Percentiles rank a stretch among this genome's conserved stretches.
Conservation (phyloP, 1,284 basidiomycete genomes). For the Rugosomyces carneus region DNA sequence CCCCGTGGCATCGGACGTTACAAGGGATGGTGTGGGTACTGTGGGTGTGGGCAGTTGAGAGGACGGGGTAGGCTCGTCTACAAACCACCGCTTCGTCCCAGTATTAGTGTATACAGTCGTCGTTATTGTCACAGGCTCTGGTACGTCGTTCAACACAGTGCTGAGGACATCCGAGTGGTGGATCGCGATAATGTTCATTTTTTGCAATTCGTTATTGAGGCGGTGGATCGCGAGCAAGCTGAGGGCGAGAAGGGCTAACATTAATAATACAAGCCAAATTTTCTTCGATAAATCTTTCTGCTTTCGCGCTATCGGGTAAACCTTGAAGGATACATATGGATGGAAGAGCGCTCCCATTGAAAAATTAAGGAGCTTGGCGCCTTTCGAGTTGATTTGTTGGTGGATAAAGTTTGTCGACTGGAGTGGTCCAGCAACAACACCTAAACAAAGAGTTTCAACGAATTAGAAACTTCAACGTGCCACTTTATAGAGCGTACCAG, state of each 20-base stretch:
- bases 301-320: slow-evolving; percentile 20
- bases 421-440: slow-evolving; percentile 33
- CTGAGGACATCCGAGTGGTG: slow-evolving; percentile 19
- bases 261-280: slow-evolving; percentile 23
- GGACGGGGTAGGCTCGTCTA: slow-evolving; percentile 12
- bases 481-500: slow-evolving; percentile 36
- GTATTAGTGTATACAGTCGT: slow-evolving; percentile 26
- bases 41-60: slow-evolving; percentile 8
- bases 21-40: not conserved
- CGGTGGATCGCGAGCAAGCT: slow-evolving; percentile 29
- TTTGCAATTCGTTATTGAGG: slow-evolving; percentile 32
- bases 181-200: slow-evolving; percentile 31
- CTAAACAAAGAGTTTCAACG: slow-evolving; percentile 22
- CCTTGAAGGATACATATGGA: slow-evolving; percentile 39
- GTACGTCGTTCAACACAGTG: slow-evolving; percentile 19
- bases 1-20: not conserved
- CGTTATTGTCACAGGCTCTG: slow-evolving; percentile 32
- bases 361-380: slow-evolving; percentile 45
- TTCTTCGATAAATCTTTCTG: slow-evolving; percentile 9
- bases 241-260: slow-evolving; percentile 27
- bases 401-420: slow-evolving; percentile 47
- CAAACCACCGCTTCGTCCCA: slow-evolving; percentile 17
- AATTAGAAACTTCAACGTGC: not conserved
- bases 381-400: slow-evolving; percentile 28
- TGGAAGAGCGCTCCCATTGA: slow-evolving; percentile 51